Percentiles rank a stretch among this genome's conserved stretches.
Evolutionary conservation across 345 rosid genomes (phyloP).

Genomic region (Turritis glabra): DNA sequence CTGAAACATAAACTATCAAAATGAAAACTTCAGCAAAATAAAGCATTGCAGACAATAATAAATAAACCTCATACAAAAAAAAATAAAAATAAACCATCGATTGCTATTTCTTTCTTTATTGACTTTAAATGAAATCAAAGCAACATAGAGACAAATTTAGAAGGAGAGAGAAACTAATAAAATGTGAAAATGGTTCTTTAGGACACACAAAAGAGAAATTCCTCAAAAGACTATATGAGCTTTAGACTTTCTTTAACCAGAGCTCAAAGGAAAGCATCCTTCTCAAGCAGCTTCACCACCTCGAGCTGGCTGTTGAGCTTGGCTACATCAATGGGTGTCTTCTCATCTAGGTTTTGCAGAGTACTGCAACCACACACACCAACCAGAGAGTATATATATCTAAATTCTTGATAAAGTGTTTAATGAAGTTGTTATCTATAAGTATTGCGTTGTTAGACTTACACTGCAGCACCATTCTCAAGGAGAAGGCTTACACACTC

Average conservation of each 20-base stretch:
- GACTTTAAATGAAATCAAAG: slow-evolving; percentile 21
- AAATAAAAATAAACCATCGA: too few relatives aligned
- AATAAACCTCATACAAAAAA: too few relatives aligned
- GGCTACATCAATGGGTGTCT: slow-evolving; percentile 96
- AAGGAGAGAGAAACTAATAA: slow-evolving; percentile 12
- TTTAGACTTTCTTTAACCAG: not conserved
- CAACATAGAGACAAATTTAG: slow-evolving; percentile 10
- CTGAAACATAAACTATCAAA: too few relatives aligned
- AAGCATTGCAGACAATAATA: too few relatives aligned
- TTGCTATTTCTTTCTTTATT: slow-evolving; percentile 27
- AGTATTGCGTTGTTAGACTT: slow-evolving; percentile 41
- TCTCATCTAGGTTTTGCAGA: slow-evolving; percentile 92
- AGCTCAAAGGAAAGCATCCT: slow-evolving; percentile 90
- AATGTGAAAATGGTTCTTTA: slow-evolving; percentile 21
- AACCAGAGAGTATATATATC: not conserved
- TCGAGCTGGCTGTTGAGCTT: slow-evolving; percentile 92
- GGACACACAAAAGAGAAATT: slow-evolving; percentile 20
- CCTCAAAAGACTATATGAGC: slow-evolving; percentile 17
- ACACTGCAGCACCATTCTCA: slow-evolving; percentile 97
- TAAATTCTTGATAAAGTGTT: not conserved
- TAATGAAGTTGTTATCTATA: not conserved
- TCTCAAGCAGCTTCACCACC: slow-evolving; percentile 89
- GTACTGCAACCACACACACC: slow-evolving; percentile 52
- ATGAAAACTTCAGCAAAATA: not conserved
- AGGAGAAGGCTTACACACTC: slow-evolving; percentile 92